Evolutionary conservation across 192 early-diverging fungal species (phyloP), one percentile per base, ranked within the genome.

Genomic region (Diversispora eburnea): DNA sequence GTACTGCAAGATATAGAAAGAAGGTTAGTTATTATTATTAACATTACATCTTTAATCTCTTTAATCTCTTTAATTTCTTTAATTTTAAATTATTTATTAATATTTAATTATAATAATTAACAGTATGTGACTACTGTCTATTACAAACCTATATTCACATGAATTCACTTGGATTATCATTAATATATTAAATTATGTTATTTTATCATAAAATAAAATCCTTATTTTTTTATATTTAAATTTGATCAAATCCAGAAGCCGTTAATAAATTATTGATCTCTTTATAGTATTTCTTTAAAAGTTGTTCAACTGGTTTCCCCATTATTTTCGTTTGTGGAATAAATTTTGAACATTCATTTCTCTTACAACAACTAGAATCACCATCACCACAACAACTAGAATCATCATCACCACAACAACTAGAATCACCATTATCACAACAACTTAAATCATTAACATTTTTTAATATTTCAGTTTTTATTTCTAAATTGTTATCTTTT

Each of bases 1-100:
- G 86, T 39, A 98, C 97, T 10, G 88, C 92, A 45, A 87, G 97
- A 67, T 99, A 99, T 78, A 85, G 94, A 63, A 94, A 93, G 73
- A 99, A 99, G 91, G 82, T 81, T 70, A 75, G 20, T 25, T n/a
- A 67, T 52, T 39, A 66, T 25, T 33, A 39, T 0, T 41, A n/a
- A 59, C 3, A 42, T 10, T 13, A 6, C 8, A 33, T 33, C 25
- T 33, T 33, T 33, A 33, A 33, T 33, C 25, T 33, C 25, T 33
- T 33, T 57, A 8, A 9, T 19, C 17, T 48, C 6, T 8, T 51
- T 66, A 19, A 15, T 25, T 63, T 41, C 20, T 19, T 20, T 1
- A 17, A 19, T 55, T 75, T 46, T 48, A 52, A 13, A 72, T 68
- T 45, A 42, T 41, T 15, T 39, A 41, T 39, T 17, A 12, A 41